Evolutionary conservation across 169 alveolate species (phyloP), one percentile per base, ranked within the genome.

Genomic region (Babesia caballi): DNA sequence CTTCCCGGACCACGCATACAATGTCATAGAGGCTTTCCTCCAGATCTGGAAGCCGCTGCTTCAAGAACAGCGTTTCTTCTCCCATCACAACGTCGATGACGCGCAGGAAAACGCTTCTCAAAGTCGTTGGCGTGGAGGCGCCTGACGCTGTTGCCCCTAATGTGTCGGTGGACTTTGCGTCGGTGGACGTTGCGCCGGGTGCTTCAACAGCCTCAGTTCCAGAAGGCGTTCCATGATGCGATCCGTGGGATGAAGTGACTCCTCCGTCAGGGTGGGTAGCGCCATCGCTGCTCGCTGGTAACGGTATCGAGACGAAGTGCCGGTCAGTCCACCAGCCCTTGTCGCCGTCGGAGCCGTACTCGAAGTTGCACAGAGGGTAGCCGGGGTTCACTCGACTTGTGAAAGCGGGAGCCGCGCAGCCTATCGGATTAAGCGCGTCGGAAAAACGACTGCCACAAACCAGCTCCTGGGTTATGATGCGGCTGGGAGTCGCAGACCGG

Each of bases 371-470:
- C 23, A 67, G 36, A 7, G 78, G 78, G 35, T 60, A 73, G 4
- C 9, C 19, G 32, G 19, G 11, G 8, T 47, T 30, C 14, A 52
- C 41, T 6, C 19, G 30, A n/a, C 19, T n/a, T 9, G 56, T 23
- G 1, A 60, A 36, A 3, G 15, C 15, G 7, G 60, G 25, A 9
- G 73, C 8, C 9, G 58, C 35, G 33, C 73, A 63, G 30, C 53
- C 70, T 12, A 58, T 14, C 4, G 87, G 87, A 49, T 57, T 46
- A 30, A 78, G 23, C 23, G 54, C 74, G 11, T 78, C 87, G 6
- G 75, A 58, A 28, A 36, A 8, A 25, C 32, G 56, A 28, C 57
- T 57, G 2, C 59, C 77, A 42, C 87, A 78, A n/a, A 78, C 66
- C 19, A 67, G 4, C 0, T 57, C 69, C 4, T 8, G n/a, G 8